Evolutionary conservation across 2,329 filamentous ascomycete genomes (phyloP).

Genomic region (Zymoseptoria crescenta): DNA sequence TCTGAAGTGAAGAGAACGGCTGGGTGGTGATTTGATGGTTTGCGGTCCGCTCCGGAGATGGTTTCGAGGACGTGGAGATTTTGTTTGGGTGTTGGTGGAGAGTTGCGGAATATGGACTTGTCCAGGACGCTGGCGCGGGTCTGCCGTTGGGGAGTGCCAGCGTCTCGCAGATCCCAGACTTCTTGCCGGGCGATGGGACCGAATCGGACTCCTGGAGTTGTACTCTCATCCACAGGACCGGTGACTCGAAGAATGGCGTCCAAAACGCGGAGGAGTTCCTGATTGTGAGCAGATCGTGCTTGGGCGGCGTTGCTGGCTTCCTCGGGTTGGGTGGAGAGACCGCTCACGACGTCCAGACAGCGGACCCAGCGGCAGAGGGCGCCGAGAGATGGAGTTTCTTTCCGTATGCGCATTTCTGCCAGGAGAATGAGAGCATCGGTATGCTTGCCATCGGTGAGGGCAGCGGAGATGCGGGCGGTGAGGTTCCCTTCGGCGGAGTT

Average conservation of each 20-base stretch:
- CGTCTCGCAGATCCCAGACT: slow-evolving; percentile 52
- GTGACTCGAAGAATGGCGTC: slow-evolving; percentile 58
- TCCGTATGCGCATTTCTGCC: slow-evolving; percentile 62
- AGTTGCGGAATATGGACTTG: slow-evolving; percentile 43
- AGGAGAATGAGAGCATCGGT: slow-evolving; percentile 58
- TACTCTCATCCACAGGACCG: slow-evolving; percentile 47
- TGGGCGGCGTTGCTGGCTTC: slow-evolving; percentile 31
- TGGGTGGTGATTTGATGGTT: slow-evolving; percentile 60
- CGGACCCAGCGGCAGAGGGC: slow-evolving; percentile 66
- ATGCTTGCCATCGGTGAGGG: slow-evolving; percentile 58
- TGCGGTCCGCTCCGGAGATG: slow-evolving; percentile 52
- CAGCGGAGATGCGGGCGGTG: slow-evolving; percentile 58
- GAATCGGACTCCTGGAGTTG: slow-evolving; percentile 7
- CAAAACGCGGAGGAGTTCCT: slow-evolving; percentile 52
- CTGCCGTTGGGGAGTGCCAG: slow-evolving; percentile 33
- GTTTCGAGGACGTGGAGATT: slow-evolving; percentile 54
- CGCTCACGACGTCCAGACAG: slow-evolving; percentile 61
- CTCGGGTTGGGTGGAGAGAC: slow-evolving; percentile 50
- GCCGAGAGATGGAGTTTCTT: slow-evolving; percentile 58
- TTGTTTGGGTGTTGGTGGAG: slow-evolving; percentile 32
- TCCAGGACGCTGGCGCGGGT: slow-evolving; percentile 54
- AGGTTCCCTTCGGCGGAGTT: slow-evolving; percentile 53
- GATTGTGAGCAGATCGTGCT: slow-evolving; percentile 40
- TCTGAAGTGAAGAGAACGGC: slow-evolving; percentile 57
- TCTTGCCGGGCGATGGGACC: slow-evolving; percentile 52